Percentiles rank a stretch among this genome's conserved stretches.
These are phyloP conservation scores for Nissolia schottii DNA, from an alignment of 306 rosid genomes.

Conservation along the genomic window DNA sequence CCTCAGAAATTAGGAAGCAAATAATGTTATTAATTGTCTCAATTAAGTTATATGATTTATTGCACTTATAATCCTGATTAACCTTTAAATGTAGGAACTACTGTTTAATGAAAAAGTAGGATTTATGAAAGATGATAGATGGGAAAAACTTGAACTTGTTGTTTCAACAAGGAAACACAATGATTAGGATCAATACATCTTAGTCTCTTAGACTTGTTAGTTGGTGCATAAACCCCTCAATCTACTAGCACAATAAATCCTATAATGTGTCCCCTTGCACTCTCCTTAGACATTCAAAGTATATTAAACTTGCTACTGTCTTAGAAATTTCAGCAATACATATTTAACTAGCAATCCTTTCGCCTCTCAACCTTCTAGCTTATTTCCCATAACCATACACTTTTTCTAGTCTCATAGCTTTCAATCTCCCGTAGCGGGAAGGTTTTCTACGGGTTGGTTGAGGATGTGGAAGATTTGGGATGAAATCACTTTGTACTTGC, in stretches of 20 bases:
- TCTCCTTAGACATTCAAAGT: slow-evolving; percentile 4
- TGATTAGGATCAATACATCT: neutral
- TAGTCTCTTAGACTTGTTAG: neutral
- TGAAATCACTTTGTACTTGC: slow-evolving; percentile 2
- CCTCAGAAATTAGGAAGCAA: slow-evolving; percentile 1
- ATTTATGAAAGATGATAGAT: neutral
- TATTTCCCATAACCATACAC: neutral
- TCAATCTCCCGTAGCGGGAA: neutral
- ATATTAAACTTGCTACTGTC: slow-evolving; percentile 9
- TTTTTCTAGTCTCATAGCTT: slow-evolving; percentile 9
- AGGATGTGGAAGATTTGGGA: neutral
- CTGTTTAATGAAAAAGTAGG: slow-evolving; percentile 9
- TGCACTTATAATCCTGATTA: neutral
- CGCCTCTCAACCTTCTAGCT: slow-evolving; percentile 15
- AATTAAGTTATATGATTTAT: neutral
- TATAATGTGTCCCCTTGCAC: neutral
- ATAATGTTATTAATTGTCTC: neutral
- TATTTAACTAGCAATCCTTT: neutral
- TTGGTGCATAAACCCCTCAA: no score
- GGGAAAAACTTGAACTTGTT: slow-evolving; percentile 2
- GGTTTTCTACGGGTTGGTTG: neutral
- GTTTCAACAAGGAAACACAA: neutral
- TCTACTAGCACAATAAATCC: neutral
- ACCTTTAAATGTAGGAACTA: neutral
- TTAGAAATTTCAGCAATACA: neutral